A percentile compares a stretch with the other conserved stretches of the same genome.
Evolutionary conservation across 2,329 filamentous ascomycete genomes (phyloP).

Genomic region (Trichoderma semiorbis): DNA sequence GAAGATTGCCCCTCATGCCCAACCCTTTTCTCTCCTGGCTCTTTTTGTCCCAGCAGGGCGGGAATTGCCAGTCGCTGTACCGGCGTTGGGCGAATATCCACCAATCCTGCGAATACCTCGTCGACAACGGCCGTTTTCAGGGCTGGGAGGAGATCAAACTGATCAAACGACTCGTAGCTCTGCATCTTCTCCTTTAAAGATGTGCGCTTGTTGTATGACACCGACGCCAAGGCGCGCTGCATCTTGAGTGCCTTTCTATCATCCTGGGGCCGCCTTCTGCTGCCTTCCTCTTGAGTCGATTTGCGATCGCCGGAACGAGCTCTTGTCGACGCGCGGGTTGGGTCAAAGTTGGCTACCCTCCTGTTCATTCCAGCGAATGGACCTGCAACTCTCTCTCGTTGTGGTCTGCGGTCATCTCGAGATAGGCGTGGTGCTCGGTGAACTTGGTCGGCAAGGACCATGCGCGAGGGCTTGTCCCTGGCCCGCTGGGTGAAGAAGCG

Average conservation of each 20-base stretch:
- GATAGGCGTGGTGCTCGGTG: slow-evolving; percentile 36
- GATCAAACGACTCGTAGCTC: slow-evolving; percentile 72
- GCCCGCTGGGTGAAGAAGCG: slow-evolving; percentile 34
- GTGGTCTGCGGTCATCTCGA: slow-evolving; percentile 34
- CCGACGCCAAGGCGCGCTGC: slow-evolving; percentile 73
- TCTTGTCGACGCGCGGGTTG: slow-evolving; percentile 22
- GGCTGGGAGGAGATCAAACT: slow-evolving; percentile 70
- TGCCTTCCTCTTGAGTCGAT: slow-evolving; percentile 30
- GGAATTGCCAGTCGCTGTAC: slow-evolving; percentile 89
- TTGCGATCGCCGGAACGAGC: slow-evolving; percentile 24
- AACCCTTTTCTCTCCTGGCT: slow-evolving; percentile 25
- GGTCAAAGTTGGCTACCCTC: slow-evolving; percentile 42
- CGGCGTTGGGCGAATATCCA: slow-evolving; percentile 77
- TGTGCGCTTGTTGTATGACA: slow-evolving; percentile 68
- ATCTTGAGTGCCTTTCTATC: slow-evolving; percentile 82
- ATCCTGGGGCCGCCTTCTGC: slow-evolving; percentile 36
- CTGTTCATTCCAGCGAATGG: slow-evolving; percentile 57
- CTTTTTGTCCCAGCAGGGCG: slow-evolving; percentile 61
- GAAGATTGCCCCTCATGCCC: slow-evolving; percentile 41
- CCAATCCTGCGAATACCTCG: slow-evolving; percentile 72
- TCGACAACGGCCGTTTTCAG: slow-evolving; percentile 68
- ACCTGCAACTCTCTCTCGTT: slow-evolving; percentile 41
- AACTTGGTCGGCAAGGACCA: slow-evolving; percentile 56
- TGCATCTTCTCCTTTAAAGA: slow-evolving; percentile 54
- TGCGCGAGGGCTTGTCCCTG: slow-evolving; percentile 48